Conservation (phyloP, 192 early-diverging fungal genomes). For the Chytriomyces hyalinus region DNA sequence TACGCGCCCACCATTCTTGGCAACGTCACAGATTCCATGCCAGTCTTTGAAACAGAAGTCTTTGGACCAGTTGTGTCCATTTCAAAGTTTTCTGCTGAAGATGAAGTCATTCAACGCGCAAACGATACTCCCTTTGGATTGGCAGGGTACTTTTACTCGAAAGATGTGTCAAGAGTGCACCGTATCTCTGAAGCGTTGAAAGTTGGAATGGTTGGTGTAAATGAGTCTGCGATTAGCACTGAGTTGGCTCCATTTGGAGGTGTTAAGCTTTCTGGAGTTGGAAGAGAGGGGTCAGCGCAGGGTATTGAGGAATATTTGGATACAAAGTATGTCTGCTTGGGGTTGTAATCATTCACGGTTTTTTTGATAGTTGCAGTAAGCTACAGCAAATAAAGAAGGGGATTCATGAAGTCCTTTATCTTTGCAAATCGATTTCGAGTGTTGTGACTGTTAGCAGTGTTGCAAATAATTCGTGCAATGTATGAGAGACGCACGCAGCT, state of each 20-base stretch:
- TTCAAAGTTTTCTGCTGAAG: conserved; percentile 76
- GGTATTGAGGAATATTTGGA: conserved; percentile 74
- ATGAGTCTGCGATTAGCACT: conserved; percentile 60
- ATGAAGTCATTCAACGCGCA: conserved; percentile 71
- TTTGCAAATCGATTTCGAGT: too few relatives aligned
- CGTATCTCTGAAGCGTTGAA: conserved; percentile 81
- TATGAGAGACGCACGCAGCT: too few relatives aligned
- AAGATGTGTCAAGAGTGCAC: conserved; percentile 75
- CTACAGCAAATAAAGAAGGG: too few relatives aligned
- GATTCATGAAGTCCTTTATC: too few relatives aligned
- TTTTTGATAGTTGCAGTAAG: too few relatives aligned
- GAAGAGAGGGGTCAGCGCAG: conserved; percentile 70
- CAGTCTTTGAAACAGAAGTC: conserved; percentile 77
- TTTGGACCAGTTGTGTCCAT: conserved; percentile 91
- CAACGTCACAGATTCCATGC: conserved; percentile 71
- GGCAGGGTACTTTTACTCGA: conserved; percentile 84
- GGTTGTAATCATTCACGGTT: background rate
- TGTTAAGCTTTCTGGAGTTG: conserved; percentile 74
- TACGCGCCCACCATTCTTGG: conserved; percentile 82
- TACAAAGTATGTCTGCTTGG: conserved; percentile 66
- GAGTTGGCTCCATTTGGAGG: conserved; percentile 75
- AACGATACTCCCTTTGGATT: conserved; percentile 79
- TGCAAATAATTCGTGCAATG: too few relatives aligned
- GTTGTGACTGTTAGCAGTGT: too few relatives aligned
- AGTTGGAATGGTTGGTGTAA: conserved; percentile 91